Conservation (phyloP, 768 basidiomycete genomes). For the Suillus americanus region DNA sequence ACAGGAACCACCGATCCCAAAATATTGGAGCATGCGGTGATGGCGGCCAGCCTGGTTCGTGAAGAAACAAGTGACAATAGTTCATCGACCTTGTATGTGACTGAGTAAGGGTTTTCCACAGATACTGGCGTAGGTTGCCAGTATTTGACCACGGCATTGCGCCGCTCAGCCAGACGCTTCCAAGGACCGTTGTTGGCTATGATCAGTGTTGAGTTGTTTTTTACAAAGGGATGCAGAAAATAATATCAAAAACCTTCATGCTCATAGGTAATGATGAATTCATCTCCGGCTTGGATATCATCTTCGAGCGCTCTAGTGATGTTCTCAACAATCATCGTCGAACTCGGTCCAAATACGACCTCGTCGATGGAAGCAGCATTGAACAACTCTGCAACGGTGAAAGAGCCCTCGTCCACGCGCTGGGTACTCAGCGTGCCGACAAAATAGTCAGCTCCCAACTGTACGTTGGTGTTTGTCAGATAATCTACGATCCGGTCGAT, state of each 20-base stretch:
- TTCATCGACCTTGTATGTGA: constrained; percentile 51
- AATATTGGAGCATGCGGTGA: constrained; percentile 75
- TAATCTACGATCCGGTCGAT: constrained; percentile 66
- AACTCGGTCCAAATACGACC: constrained; percentile 64
- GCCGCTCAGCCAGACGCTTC: constrained; percentile 68
- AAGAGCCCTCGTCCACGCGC: constrained; percentile 49
- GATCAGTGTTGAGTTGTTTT: not conserved
- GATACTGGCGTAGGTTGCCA: constrained; percentile 55
- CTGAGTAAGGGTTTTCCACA: constrained; percentile 65
- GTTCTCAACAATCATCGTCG: constrained; percentile 70
- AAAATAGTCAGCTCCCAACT: constrained; percentile 70
- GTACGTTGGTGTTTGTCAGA: constrained; percentile 69
- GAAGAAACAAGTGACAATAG: constrained; percentile 61
- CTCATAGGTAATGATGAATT: constrained; percentile 77
- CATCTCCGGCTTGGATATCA: constrained; percentile 58
- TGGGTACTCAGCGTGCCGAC: constrained; percentile 53
- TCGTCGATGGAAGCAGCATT: constrained; percentile 63
- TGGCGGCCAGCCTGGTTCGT: constrained; percentile 71
- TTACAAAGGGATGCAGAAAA: not conserved
- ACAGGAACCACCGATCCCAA: constrained; percentile 67
- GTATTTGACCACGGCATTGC: constrained; percentile 52
- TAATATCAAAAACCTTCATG: constrained; percentile 59
- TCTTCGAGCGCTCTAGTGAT: constrained; percentile 60
- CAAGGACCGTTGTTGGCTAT: constrained; percentile 74
- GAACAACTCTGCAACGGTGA: constrained; percentile 56